Base-by-base conservation (phyloP, 1,284 basidiomycete species). In the Ceratobasidium sp. region DNA sequence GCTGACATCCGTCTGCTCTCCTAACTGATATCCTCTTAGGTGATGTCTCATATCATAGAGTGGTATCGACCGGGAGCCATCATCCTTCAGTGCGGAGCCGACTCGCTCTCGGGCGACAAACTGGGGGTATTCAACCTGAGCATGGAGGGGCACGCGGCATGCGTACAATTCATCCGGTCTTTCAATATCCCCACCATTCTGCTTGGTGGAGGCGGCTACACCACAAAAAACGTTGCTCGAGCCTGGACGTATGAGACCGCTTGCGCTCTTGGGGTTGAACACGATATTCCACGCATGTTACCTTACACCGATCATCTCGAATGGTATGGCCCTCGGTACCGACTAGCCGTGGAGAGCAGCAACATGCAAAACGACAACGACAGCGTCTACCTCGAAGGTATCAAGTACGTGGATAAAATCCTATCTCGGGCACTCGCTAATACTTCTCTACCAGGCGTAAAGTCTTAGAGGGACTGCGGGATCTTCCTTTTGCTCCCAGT, bases 231-330 rank as follows among this genome's bases (percentile, higher is more conserved):
- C 79, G 96, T 98, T 7, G 94, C 94, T 0, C 85, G 95, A 46
- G 90, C 92, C 12, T 99, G 96, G 96, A 91, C 95, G 23, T 98
- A 94, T 81, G 97, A 99, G 81, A 99, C 97, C 0, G 96, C 95
- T 0, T 91, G 96, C 77, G 92, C 95, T 40, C 86, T 96, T 16
- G 95, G 94, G 1, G 85, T 93, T 59, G 90, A 95, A 78, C 81
- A 87, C 48, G 85, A 85, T 5, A 90, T 98, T 69, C 87, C 92
- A 76, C 86, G 87, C 44, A 90, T 93, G 77, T 80, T 99, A 75
- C 96, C 96, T 0, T 98, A 93, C 88, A 97, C 94, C 81, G 91
- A 96, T 77, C 98, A 95, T 81, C 94, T 98, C 79, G 96, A 98
- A 80, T 99, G 96, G 89, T 99, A 96, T 80, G 96, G 96, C 0